Base-by-base conservation (phyloP, 1,284 basidiomycete species). In the Gymnopus androsaceus region DNA sequence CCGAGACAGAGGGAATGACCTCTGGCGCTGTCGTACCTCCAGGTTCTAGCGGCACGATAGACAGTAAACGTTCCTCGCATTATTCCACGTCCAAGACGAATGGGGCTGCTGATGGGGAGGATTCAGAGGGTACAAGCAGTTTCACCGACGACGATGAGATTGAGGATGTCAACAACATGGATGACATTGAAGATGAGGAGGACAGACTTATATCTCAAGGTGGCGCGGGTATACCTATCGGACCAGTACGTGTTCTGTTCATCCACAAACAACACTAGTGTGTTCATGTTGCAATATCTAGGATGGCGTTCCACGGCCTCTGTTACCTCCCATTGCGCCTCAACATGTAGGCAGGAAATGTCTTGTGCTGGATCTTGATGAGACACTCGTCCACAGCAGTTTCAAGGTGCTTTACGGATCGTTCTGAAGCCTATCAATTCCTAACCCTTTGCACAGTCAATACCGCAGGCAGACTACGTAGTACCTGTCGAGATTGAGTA, bases 401-500 rank as follows among this genome's bases (percentile, higher is more conserved):
- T 90, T 92, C 78, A 91, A 90, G 79, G 89, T 88, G 59, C 31
- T 27, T 42, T 41, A 4, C 34, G 17, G 48, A 25, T 31, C 9
- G 48, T 7, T 45, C 8, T 17, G 11, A 21, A 28, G 11, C n/a
- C 30, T 44, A 48, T 28, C 15, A 27, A 49, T 60, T 47, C 28
- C 59, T 61, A 55, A 61, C 51, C 12, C 51, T 52, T 52, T 48
- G 54, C 47, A 33, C 69, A 96, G 94, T 92, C 95, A 63, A 93
- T 98, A 67, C 92, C 90, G 61, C 89, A 94, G 64, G 94, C 96
- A 34, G 97, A 99, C 75, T 99, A 95, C 71, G 92, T 99, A 60
- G 96, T 99, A 0, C 97, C 97, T 1, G 96, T 99, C 46, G 97
- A 99, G 74, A 99, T 99, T 62, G 97, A 99, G 69, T 95, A 93